phyloP scores from a whole-genome alignment of 116 monocot genomes.

The Papilionanthe hybrid region DNA sequence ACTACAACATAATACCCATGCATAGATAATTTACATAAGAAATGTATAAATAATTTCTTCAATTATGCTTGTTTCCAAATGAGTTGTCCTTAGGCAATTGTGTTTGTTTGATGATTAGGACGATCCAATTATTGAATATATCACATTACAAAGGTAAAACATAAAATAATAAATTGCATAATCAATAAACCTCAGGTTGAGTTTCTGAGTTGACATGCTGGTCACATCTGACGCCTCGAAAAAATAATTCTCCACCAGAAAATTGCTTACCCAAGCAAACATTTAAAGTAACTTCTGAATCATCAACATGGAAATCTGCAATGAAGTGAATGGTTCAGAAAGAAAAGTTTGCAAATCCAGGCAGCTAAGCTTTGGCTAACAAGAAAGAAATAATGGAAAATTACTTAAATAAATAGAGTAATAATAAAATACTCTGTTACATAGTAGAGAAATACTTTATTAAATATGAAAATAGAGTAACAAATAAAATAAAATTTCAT shows the following conservation, averaged over 20 bases:
- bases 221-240: constrained; percentile 88
- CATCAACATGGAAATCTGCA: constrained; percentile 96
- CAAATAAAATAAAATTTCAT: no score
- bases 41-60: not conserved
- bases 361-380: not conserved
- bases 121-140: not conserved
- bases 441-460: no score
- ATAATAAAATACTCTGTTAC: no score
- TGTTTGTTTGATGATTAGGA: not conserved
- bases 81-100: not conserved
- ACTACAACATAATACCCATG: not conserved
- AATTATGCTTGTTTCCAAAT: not conserved
- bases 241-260: constrained; percentile 89
- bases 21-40: not conserved
- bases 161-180: not conserved
- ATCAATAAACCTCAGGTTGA: constrained; percentile 63
- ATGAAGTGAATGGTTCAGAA: constrained; percentile 2
- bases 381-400: not conserved
- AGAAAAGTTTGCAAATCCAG: not conserved
- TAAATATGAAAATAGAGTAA: no score
- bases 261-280: constrained; percentile 93
- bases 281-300: constrained; percentile 94
- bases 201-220: constrained; percentile 87
- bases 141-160: not conserved
- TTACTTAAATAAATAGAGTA: no score